These are phyloP conservation scores for Dothidotthia symphoricarpi DNA, from an alignment of 2,329 filamentous ascomycete species.

Conservation along the genomic window DNA sequence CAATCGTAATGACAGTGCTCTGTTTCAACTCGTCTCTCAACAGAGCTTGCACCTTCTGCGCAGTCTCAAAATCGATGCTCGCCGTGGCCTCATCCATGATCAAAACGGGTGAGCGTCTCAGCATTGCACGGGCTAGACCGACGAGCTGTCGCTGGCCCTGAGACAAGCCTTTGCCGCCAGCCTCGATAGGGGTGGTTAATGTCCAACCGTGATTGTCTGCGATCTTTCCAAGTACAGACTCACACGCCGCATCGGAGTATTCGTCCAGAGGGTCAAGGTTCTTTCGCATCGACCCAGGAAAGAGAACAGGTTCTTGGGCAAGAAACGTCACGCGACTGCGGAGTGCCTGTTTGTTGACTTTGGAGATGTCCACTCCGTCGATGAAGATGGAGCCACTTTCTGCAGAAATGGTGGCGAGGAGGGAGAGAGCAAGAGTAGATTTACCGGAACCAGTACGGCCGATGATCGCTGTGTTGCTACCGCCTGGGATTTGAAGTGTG, in stretches of 20 bases:
- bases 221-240: slow-evolving; percentile 54
- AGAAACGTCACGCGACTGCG: slow-evolving; percentile 65
- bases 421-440: slow-evolving; percentile 66
- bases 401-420: slow-evolving; percentile 56
- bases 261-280: slow-evolving; percentile 63
- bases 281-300: slow-evolving; percentile 59
- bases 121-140: slow-evolving; percentile 61
- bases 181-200: slow-evolving; percentile 57
- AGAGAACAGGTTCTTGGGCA: slow-evolving; percentile 65
- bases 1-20: slow-evolving; percentile 65
- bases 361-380: slow-evolving; percentile 60
- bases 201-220: slow-evolving; percentile 57
- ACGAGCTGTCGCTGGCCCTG: slow-evolving; percentile 67
- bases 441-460: slow-evolving; percentile 78
- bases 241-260: slow-evolving; percentile 56
- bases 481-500: slow-evolving; percentile 71
- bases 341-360: slow-evolving; percentile 59
- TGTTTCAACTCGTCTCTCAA: slow-evolving; percentile 56
- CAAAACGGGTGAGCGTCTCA: slow-evolving; percentile 60
- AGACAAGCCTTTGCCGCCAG: slow-evolving; percentile 60
- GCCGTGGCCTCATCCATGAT: slow-evolving; percentile 68
- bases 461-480: slow-evolving; percentile 75
- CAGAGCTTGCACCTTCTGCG: slow-evolving; percentile 55
- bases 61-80: slow-evolving; percentile 63
- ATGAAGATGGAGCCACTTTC: slow-evolving; percentile 58